Percentiles rank a stretch among this genome's conserved stretches.
These are phyloP conservation scores for Paracamarosporium sp. DNA, from an alignment of 2,329 filamentous ascomycete genomes.

Conservation along the genomic window DNA sequence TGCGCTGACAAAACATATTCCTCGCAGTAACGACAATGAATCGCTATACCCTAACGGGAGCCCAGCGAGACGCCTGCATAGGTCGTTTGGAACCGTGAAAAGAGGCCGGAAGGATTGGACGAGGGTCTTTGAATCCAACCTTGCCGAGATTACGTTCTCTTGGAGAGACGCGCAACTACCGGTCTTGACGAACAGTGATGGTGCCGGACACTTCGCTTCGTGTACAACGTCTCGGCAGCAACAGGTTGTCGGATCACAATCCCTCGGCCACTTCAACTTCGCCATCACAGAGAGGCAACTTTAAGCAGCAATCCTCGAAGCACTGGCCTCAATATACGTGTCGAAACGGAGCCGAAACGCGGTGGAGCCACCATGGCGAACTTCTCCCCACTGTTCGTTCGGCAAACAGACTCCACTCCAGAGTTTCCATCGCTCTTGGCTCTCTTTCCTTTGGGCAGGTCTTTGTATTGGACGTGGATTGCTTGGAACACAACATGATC, in stretches of 20 bases:
- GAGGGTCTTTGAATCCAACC: not conserved
- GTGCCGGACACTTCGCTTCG: too few species aligned
- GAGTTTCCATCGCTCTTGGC: not conserved
- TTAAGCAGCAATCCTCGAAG: not conserved
- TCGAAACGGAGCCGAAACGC: conserved; percentile 3
- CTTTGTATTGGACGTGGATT: not conserved
- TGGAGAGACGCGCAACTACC: not conserved
- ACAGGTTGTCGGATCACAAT: not conserved
- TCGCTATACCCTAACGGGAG: not conserved
- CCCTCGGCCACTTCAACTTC: not conserved
- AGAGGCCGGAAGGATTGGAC: not conserved
- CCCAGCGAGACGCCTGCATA: not conserved
- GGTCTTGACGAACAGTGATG: not conserved
- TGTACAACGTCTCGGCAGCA: too few species aligned
- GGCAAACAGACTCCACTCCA: not conserved
- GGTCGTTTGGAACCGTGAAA: not conserved
- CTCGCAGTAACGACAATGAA: too few species aligned
- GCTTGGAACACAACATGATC: not conserved
- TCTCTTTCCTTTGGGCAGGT: not conserved
- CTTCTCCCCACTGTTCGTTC: not conserved
- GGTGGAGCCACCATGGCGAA: not conserved
- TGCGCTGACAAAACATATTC: too few species aligned
- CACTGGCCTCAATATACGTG: not conserved
- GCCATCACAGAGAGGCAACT: not conserved
- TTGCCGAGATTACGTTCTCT: not conserved